Percentiles rank a stretch among this genome's conserved stretches.
These are phyloP conservation scores for Plasmopara muralis DNA, from an alignment of 352 stramenopile genomes.

Conservation along the genomic window DNA sequence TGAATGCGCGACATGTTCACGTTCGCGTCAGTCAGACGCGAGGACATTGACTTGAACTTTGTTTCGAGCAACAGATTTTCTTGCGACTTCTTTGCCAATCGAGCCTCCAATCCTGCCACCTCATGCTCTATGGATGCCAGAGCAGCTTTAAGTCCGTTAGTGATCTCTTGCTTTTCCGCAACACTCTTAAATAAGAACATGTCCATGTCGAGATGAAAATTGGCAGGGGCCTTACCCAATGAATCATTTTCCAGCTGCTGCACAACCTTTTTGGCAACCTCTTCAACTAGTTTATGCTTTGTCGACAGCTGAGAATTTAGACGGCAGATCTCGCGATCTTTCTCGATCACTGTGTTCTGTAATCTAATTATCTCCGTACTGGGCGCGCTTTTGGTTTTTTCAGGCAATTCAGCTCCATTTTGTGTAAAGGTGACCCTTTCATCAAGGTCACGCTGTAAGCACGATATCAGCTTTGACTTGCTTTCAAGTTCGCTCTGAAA, in stretches of 20 bases:
- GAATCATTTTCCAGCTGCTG: conserved; percentile 40
- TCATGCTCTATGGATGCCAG: conserved; percentile 63
- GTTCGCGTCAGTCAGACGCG: conserved; percentile 40
- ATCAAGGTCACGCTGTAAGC: conserved; percentile 30
- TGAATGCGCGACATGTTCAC: conserved; percentile 45
- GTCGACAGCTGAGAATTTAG: conserved; percentile 74
- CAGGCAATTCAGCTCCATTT: conserved; percentile 19
- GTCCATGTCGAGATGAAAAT: conserved; percentile 51
- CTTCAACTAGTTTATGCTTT: conserved; percentile 73
- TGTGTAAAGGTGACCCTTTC: conserved; percentile 47
- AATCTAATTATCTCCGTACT: conserved; percentile 43
- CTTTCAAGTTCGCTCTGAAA: conserved; percentile 39
- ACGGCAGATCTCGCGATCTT: conserved; percentile 77
- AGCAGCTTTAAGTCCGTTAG: conserved; percentile 64
- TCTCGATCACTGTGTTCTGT: conserved; percentile 47
- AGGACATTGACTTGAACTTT: conserved; percentile 47
- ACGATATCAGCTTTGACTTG: conserved; percentile 23
- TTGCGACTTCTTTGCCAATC: conserved; percentile 43
- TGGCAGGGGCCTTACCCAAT: conserved; percentile 11
- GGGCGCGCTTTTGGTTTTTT: conserved; percentile 20
- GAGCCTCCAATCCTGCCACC: conserved; percentile 46
- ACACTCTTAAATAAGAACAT: conserved; percentile 75
- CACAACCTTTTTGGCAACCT: conserved; percentile 58
- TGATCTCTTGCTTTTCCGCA: conserved; percentile 51
- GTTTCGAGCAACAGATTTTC: conserved; percentile 54